Evolutionary conservation across 345 rosid species (phyloP).

Genomic region (Stellera chamaejasme): DNA sequence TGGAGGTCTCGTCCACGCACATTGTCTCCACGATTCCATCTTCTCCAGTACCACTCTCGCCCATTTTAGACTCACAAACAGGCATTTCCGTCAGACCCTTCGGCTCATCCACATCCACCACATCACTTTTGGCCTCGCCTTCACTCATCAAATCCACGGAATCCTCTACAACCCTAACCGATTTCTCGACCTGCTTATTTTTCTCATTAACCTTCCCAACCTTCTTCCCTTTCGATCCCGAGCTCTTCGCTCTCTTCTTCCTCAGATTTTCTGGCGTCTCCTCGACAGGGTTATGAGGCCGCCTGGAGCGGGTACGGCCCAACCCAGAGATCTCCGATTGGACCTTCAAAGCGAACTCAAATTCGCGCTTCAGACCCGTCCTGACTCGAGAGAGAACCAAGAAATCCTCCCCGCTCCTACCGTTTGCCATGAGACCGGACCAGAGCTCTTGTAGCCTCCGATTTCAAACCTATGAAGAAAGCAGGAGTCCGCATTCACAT

Average conservation of each 20-base stretch:
- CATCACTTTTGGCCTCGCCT: constrained; percentile 69
- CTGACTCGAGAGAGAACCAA: constrained; percentile 52
- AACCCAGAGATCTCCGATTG: constrained; percentile 80
- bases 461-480: neutral
- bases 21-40: constrained; percentile 13
- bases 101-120: constrained; percentile 49
- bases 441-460: neutral
- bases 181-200: constrained; percentile 12
- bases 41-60: constrained; percentile 13
- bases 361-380: constrained; percentile 74
- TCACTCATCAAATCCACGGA: constrained; percentile 27
- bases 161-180: constrained; percentile 13
- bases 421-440: constrained; percentile 41
- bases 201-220: constrained; percentile 19
- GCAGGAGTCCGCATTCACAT: neutral
- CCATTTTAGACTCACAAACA: constrained; percentile 6
- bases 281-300: constrained; percentile 9
- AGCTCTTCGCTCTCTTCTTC: constrained; percentile 27
- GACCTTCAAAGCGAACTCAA: constrained; percentile 69
- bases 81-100: constrained; percentile 17
- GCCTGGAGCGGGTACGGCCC: constrained; percentile 69
- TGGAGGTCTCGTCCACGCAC: constrained; percentile 15
- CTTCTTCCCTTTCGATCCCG: constrained; percentile 8
- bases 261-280: constrained; percentile 2
- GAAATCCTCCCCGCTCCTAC: constrained; percentile 41